Evolutionary conservation across 805 yeast species (phyloP), one percentile per base, ranked within the genome.

Genomic region (Metschnikowia baotianmanensis): DNA sequence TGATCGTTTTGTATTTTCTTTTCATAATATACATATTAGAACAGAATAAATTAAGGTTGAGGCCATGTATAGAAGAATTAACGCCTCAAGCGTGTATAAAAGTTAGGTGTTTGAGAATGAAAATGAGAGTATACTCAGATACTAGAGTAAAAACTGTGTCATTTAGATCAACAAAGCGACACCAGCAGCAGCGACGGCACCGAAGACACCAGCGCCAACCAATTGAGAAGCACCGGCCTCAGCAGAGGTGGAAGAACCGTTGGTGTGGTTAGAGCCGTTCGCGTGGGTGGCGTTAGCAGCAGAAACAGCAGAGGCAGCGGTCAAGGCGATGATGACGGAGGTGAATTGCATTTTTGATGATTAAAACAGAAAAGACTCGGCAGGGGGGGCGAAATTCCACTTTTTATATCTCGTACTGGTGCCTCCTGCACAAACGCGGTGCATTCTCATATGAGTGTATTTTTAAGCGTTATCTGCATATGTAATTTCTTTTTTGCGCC

Each of bases 121-220:
- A 44, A 37, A 29, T 31, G 38, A 35, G 5, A 30, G 31, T 31
- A 23, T 36, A 15, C 30, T 39, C 42, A 19, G 16, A 31, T 26
- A 25, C 38, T 29, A 21, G 17, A 18, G 17, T 22, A 27, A 31
- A n/a, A 19, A 21, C 10, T 29, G 38, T 34, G 44, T 23, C 45
- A 42, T 41, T 62, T 63, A 65, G 56, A 65, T 57, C 57, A 65
- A 63, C 56, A 65, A 62, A 58, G 71, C 71, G 49, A 61, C 63
- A 54, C 60, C 62, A 36, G 61, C 62, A 34, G 62, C 62, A 38
- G 58, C 62, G 28, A 47, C 59, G 26, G 55, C 61, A 46, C 58
- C 62, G 44, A 53, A 48, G 31, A 55, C 43, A 54, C 57, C 58
- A 25, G 64, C 67, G 44, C 63, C 61, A 37, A 60, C 65, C 51